These are phyloP conservation scores for Cladosporium colombiae DNA, from an alignment of 2,329 filamentous ascomycete species.

Conservation along the genomic window DNA sequence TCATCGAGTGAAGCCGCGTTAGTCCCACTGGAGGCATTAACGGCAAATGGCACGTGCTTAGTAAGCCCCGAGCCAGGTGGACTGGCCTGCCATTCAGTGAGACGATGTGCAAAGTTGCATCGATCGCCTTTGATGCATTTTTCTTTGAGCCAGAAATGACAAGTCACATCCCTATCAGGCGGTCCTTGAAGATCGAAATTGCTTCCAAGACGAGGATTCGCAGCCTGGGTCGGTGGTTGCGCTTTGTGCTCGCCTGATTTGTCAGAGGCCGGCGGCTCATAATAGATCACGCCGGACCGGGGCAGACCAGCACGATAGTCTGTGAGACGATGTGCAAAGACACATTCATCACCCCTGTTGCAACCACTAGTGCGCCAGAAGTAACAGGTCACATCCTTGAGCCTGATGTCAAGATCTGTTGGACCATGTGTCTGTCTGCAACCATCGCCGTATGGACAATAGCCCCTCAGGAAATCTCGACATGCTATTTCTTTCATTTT, in stretches of 20 bases:
- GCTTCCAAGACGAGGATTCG: neutral
- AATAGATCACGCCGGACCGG: neutral
- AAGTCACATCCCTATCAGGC: neutral
- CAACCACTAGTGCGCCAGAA: neutral
- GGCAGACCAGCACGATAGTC: neutral
- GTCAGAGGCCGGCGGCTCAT: neutral
- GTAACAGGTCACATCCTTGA: neutral
- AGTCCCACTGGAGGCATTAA: neutral
- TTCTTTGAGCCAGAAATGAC: neutral
- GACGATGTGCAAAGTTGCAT: neutral
- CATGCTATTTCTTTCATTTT: neutral
- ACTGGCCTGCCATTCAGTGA: neutral
- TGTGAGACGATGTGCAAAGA: neutral
- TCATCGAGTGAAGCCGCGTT: neutral
- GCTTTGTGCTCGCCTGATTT: neutral
- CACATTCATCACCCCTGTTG: neutral
- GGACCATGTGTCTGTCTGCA: neutral
- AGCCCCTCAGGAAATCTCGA: neutral
- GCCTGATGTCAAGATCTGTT: neutral
- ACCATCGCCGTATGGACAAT: neutral
- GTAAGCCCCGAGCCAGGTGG: neutral
- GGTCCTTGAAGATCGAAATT: neutral
- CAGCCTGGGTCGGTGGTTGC: neutral
- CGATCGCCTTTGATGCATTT: neutral
- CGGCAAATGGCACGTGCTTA: neutral